phyloP scores from a whole-genome alignment of 1,139 yeast species.

The Blastobotrys persicus region DNA sequence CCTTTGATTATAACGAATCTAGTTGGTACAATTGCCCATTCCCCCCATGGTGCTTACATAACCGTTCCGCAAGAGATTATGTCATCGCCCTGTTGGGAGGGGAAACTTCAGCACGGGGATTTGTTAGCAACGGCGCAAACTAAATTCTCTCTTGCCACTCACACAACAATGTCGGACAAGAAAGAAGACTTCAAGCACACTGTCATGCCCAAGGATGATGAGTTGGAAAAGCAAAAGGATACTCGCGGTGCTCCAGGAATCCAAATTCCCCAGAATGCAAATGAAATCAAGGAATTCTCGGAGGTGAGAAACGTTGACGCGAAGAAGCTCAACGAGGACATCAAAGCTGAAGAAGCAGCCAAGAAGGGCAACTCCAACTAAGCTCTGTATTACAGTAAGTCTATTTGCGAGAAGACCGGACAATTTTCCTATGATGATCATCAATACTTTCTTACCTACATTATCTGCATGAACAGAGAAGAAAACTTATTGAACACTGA shows the following conservation, averaged over 20 bases:
- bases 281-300: conserved; percentile 29
- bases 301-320: conserved; percentile 34
- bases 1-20: too few species aligned
- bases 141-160: neutral
- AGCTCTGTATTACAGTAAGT: neutral
- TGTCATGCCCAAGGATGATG: conserved; percentile 34
- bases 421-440: conserved; percentile 5
- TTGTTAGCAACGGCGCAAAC: neutral
- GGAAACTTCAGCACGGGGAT: neutral
- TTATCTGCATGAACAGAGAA: conserved; percentile 25
- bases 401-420: neutral
- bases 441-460: conserved; percentile 23
- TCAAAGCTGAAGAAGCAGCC: conserved; percentile 21
- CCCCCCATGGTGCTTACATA: neutral
- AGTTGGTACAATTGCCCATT: too few species aligned
- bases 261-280: conserved; percentile 31
- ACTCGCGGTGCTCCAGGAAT: conserved; percentile 32
- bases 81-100: neutral
- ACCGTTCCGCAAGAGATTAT: neutral
- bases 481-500: conserved; percentile 10
- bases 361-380: conserved; percentile 5
- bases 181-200: conserved; percentile 28
- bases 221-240: conserved; percentile 18
- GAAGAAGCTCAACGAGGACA: conserved; percentile 32
- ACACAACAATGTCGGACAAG: conserved; percentile 18